phyloP scores from a whole-genome alignment of 1,284 basidiomycete species.

The Neonothopanus nambi region DNA sequence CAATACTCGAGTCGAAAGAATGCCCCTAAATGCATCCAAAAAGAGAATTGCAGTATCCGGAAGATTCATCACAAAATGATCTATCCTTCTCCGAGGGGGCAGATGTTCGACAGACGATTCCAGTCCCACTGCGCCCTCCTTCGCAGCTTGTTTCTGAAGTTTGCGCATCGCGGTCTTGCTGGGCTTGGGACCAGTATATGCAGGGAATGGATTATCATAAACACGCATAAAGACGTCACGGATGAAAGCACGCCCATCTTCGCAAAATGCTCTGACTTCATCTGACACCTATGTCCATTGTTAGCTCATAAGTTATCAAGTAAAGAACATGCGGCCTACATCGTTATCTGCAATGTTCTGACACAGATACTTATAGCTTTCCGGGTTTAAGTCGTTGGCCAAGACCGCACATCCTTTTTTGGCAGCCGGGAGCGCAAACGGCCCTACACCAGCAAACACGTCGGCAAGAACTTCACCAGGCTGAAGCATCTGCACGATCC shows the following conservation, averaged over 20 bases:
- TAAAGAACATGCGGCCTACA: conserved; percentile 40
- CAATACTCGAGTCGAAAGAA: conserved; percentile 44
- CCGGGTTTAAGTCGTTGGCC: conserved; percentile 95
- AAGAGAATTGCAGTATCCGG: conserved; percentile 92
- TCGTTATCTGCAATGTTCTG: conserved; percentile 76
- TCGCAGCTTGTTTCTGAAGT: conserved; percentile 28
- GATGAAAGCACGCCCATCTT: conserved; percentile 89
- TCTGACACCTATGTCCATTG: conserved; percentile 56
- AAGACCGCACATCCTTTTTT: conserved; percentile 88
- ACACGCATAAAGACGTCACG: conserved; percentile 52
- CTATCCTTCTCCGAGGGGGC: conserved; percentile 55
- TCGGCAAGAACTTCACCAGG: conserved; percentile 83
- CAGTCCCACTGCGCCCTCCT: conserved; percentile 20
- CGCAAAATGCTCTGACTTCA: conserved; percentile 69
- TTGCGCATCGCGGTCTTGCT: conserved; percentile 46
- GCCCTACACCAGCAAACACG: conserved; percentile 97
- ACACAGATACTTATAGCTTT: conserved; percentile 77
- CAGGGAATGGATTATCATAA: conserved; percentile 65
- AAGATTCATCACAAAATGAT: conserved; percentile 97
- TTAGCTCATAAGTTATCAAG: conserved; percentile 12
- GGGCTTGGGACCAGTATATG: conserved; percentile 48
- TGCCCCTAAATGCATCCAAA: conserved; percentile 84
- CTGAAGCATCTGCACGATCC: conserved; percentile 73
- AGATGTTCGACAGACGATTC: conserved; percentile 15
- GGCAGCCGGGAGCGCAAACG: conserved; percentile 92